Conservation (phyloP, 2,329 filamentous ascomycete species). For the Xylaria sp. region DNA sequence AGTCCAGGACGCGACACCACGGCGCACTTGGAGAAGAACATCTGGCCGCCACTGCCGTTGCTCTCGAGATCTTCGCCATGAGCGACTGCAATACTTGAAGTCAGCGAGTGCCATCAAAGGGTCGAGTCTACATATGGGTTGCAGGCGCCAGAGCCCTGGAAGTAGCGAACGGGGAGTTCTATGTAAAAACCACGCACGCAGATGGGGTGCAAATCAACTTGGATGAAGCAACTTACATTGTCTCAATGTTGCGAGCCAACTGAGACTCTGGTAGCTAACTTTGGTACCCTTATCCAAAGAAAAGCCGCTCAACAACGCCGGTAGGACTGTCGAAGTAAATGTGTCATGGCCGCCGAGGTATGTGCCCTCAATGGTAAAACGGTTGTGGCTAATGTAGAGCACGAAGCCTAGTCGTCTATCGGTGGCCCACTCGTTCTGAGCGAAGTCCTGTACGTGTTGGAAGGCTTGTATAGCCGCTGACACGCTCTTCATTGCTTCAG, state of each 20-base stretch:
- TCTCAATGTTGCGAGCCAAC: constrained; percentile 25
- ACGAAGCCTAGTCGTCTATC: constrained; percentile 31
- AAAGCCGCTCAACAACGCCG: constrained; percentile 25
- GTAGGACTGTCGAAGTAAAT: constrained; percentile 27
- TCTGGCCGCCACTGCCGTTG: constrained; percentile 16
- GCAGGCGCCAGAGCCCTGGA: neutral
- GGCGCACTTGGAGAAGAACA: constrained; percentile 36
- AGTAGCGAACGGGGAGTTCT: neutral
- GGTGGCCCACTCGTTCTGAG: constrained; percentile 28
- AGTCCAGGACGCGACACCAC: constrained; percentile 28
- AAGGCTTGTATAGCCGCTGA: constrained; percentile 22
- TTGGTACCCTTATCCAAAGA: constrained; percentile 8
- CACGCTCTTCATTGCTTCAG: constrained; percentile 15
- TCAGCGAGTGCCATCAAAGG: neutral
- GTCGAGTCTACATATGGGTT: neutral
- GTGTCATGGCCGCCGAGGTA: constrained; percentile 28
- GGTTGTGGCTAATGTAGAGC: constrained; percentile 20
- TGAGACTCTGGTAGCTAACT: constrained; percentile 10
- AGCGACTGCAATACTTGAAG: constrained; percentile 6
- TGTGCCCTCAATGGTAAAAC: constrained; percentile 31
- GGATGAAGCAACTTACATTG: neutral
- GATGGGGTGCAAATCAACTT: neutral
- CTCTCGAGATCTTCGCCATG: constrained; percentile 20
- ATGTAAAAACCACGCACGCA: neutral
- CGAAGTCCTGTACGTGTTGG: constrained; percentile 31